Base-by-base conservation (phyloP, 352 stramenopile species). In the Phytophthora pluvialis region DNA sequence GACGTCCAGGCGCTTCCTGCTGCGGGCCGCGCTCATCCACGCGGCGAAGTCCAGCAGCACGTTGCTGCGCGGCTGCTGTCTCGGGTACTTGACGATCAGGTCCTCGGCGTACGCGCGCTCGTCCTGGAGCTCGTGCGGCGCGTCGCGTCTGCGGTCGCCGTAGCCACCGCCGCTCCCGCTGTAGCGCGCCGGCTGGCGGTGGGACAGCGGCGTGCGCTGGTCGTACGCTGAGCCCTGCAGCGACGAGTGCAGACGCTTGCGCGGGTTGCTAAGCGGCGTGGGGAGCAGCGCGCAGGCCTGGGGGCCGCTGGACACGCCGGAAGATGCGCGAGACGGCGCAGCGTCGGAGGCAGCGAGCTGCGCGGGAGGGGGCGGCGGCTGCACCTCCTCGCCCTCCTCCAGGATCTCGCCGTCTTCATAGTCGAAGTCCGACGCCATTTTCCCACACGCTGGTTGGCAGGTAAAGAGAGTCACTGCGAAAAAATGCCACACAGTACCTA, bases 371-470 rank as follows among this genome's bases (percentile, higher is more conserved):
- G 54, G 18, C n/a, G n/a, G 5, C 45, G 47, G 48, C 54, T 74
- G 54, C 15, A 59, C 47, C 56, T 86, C 80, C 45, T 88, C 72
- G 53, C 79, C 81, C 57, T 89, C 83, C 64, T 92, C 81, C 16
- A 88, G 61, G 54, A 92, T 88, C 70, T 92, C 83, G 52, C 83
- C 83, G 32, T 92, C 83, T 76, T 92, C 83, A 59, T 81, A 88
- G 46, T 88, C 78, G 29, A 66, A 62, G 32, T 81, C 72, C 12
- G 48, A 72, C 47, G 60, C 53, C 69, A 77, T 75, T 60, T 62
- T n/a, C n/a, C n/a, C 56, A 5, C 10, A 38, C n/a, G 47, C 32
- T 57, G 56, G 33, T 51, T 64, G 56, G 46, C 12, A 42, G 49
- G 21, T n/a, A n/a, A n/a, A n/a, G n/a, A n/a, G n/a, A n/a, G n/a